These are phyloP conservation scores for Fusarium sterilihyphosum DNA, from an alignment of 2,329 filamentous ascomycete species.

Conservation along the genomic window DNA sequence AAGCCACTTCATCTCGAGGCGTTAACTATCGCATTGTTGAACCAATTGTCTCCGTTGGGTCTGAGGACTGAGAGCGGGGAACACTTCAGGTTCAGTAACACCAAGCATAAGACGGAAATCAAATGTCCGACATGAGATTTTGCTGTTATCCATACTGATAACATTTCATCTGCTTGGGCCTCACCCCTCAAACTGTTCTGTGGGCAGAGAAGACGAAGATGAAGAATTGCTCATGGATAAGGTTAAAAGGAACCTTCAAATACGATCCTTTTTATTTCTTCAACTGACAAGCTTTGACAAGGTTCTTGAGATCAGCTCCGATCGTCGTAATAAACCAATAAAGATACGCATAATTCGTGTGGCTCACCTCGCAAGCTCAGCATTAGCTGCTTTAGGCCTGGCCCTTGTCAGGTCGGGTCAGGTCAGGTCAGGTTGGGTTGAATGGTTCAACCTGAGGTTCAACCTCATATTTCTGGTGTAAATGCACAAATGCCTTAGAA, in stretches of 20 bases:
- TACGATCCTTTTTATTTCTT: background rate
- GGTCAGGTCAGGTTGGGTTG: slow-evolving; percentile 10
- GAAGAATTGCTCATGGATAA: background rate
- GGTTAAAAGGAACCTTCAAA: background rate
- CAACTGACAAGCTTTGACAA: background rate
- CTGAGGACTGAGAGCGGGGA: slow-evolving; percentile 1
- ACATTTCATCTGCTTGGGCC: background rate
- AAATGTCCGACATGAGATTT: background rate
- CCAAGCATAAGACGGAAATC: background rate
- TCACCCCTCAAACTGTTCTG: background rate
- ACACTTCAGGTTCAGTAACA: background rate
- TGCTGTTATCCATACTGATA: background rate
- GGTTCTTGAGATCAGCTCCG: background rate
- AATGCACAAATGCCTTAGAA: slow-evolving; percentile 45
- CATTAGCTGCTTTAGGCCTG: slow-evolving; percentile 42
- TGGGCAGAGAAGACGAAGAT: background rate
- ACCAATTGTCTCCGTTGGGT: slow-evolving; percentile 6
- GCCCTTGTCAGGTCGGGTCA: slow-evolving; percentile 27
- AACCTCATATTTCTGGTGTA: slow-evolving; percentile 47
- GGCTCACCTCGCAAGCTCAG: slow-evolving; percentile 2
- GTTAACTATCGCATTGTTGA: background rate
- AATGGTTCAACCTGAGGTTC: slow-evolving; percentile 29
- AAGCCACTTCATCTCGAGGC: slow-evolving; percentile 27
- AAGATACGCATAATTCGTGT: slow-evolving; percentile 8
- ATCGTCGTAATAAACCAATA: slow-evolving; percentile 20